Conservation (phyloP, 202 grass and related monocot species). For the Schoenoplectus tabernaemontani region DNA sequence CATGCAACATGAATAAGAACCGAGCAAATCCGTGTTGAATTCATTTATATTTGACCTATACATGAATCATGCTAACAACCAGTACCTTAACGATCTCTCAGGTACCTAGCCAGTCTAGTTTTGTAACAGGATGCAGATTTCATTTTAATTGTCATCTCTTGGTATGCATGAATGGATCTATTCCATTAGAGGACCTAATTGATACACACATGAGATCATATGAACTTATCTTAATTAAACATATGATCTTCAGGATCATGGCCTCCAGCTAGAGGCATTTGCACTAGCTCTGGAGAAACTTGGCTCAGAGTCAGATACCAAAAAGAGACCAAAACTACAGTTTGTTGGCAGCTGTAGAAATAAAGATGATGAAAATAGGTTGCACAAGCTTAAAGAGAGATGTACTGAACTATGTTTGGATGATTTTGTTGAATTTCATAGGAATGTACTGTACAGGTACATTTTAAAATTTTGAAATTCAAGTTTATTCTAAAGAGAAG, state of each 20-base stretch:
- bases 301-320: constrained; percentile 17
- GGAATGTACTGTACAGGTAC: constrained; percentile 66
- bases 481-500: neutral
- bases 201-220: neutral
- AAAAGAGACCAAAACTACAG: constrained; percentile 56
- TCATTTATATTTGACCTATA: neutral
- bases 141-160: neutral
- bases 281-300: constrained; percentile 59
- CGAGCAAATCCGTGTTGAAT: neutral
- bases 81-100: neutral
- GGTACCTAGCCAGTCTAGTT: neutral
- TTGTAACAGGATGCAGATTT: neutral
- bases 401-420: constrained; percentile 58
- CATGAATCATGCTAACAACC: neutral
- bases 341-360: constrained; percentile 86
- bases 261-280: constrained; percentile 90
- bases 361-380: constrained; percentile 68
- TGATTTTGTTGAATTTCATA: constrained; percentile 75
- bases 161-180: neutral
- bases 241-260: constrained; percentile 50
- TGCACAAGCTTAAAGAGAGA: constrained; percentile 72
- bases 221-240: neutral
- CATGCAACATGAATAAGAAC: neutral
- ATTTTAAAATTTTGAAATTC: neutral
- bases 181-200: neutral